phyloP scores from a whole-genome alignment of 352 stramenopile species.

The Phytophthora boehmeriae region DNA sequence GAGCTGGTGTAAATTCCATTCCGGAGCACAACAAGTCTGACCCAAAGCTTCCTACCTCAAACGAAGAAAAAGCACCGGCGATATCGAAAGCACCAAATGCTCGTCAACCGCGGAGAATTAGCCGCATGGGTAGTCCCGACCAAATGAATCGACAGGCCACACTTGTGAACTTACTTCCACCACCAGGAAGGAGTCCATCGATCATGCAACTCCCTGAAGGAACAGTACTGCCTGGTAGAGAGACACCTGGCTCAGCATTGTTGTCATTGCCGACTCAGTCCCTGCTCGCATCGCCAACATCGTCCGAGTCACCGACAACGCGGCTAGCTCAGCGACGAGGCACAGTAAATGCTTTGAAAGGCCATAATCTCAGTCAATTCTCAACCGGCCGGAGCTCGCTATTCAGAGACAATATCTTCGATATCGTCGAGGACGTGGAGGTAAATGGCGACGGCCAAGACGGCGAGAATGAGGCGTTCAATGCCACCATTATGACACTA shows the following conservation, averaged over 20 bases:
- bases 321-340: slow-evolving; percentile 30
- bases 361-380: slow-evolving; percentile 41
- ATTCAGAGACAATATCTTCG: slow-evolving; percentile 76
- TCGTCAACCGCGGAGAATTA: slow-evolving; percentile 22
- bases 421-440: slow-evolving; percentile 76
- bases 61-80: slow-evolving; percentile 5
- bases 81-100: slow-evolving; percentile 24
- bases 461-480: slow-evolving; percentile 26
- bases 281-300: slow-evolving; percentile 5
- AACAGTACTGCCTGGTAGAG: slow-evolving; percentile 14
- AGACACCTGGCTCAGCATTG: neutral
- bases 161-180: slow-evolving; percentile 20
- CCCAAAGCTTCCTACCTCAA: slow-evolving; percentile 1
- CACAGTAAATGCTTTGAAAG: slow-evolving; percentile 44
- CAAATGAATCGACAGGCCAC: slow-evolving; percentile 14
- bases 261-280: slow-evolving; percentile 6
- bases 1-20: slow-evolving; percentile 28
- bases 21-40: slow-evolving; percentile 24
- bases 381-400: slow-evolving; percentile 42
- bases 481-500: slow-evolving; percentile 78
- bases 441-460: slow-evolving; percentile 35
- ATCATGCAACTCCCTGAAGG: slow-evolving; percentile 29
- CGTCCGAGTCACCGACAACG: slow-evolving; percentile 1
- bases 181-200: slow-evolving; percentile 12
- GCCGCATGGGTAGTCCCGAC: slow-evolving; percentile 18